phyloP scores from a whole-genome alignment of 305 asterid genomes.

The Petunia hybrid region DNA sequence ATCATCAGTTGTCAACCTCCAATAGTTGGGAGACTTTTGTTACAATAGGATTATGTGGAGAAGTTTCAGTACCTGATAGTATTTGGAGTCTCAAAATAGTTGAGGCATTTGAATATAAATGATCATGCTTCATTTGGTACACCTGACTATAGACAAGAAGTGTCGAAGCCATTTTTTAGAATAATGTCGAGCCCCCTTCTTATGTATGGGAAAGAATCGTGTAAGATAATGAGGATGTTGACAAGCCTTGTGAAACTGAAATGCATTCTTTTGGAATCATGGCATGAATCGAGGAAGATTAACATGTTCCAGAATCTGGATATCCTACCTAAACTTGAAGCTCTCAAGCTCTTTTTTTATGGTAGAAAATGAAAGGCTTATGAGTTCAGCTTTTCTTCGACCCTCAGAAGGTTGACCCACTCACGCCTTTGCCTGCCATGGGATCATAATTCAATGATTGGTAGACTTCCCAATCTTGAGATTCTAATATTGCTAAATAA shows the following conservation, averaged over 20 bases:
- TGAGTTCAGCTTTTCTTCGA: slow-evolving; percentile 20
- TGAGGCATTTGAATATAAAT: slow-evolving; percentile 33
- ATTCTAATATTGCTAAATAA: slow-evolving; percentile 33
- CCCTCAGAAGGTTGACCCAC: slow-evolving; percentile 33
- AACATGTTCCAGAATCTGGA: slow-evolving; percentile 17
- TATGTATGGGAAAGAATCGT: not conserved
- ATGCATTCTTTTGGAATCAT: no score
- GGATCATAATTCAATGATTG: not conserved
- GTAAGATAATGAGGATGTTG: not conserved
- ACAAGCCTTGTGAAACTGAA: not conserved
- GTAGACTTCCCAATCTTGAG: slow-evolving; percentile 37
- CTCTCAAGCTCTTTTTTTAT: not conserved
- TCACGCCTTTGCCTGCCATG: slow-evolving; percentile 3
- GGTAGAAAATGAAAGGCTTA: not conserved
- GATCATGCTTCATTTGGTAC: not conserved
- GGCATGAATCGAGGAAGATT: slow-evolving; percentile 20
- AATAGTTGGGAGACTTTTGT: slow-evolving; percentile 33
- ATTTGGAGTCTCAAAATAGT: slow-evolving; percentile 35
- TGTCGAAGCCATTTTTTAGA: no score
- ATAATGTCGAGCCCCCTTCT: slow-evolving; percentile 17
- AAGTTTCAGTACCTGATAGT: not conserved
- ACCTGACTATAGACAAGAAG: no score
- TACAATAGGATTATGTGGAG: not conserved
- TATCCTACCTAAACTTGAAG: slow-evolving; percentile 33
- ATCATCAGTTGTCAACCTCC: slow-evolving; percentile 30